Conservation (phyloP, 139 green algal genomes). For the Chlorella sp. region DNA sequence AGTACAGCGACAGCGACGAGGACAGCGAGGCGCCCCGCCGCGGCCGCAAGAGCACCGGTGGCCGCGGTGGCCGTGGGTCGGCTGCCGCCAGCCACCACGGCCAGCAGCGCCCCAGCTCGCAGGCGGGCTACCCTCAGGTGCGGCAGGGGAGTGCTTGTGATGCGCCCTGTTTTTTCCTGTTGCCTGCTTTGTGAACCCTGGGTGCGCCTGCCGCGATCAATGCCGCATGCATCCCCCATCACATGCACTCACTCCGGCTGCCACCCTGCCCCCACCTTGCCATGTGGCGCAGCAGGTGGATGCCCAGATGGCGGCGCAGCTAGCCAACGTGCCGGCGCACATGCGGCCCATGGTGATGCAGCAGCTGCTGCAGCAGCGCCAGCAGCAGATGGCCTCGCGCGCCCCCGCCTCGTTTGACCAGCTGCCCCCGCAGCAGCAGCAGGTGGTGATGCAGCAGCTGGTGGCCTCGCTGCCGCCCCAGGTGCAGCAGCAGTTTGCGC, state of each 20-base stretch:
- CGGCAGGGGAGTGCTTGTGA: background rate
- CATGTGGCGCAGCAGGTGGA: background rate
- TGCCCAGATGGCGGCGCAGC: background rate
- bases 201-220: no score
- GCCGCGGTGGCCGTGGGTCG: background rate
- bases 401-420: slow-evolving; percentile 2
- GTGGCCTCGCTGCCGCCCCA: slow-evolving; percentile 13
- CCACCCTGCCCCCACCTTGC: background rate
- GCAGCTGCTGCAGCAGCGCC: slow-evolving; percentile 42
- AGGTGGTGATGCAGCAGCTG: slow-evolving; percentile 19
- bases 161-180: background rate
- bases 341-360: slow-evolving; percentile 36
- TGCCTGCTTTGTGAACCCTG: no score
- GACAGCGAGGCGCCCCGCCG: slow-evolving; percentile 28
- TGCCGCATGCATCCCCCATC: background rate
- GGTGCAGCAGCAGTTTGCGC: slow-evolving; percentile 12
- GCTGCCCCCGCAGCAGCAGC: slow-evolving; percentile 31
- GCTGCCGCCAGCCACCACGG: background rate
- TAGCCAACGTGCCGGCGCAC: slow-evolving; percentile 24
- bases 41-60: background rate
- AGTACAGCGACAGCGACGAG: slow-evolving; percentile 35
- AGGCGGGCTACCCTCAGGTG: slow-evolving; percentile 9
- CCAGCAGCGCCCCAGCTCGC: background rate
- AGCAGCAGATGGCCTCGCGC: slow-evolving; percentile 12
- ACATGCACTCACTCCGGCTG: background rate